Conservation (phyloP, 768 basidiomycete genomes). For the Phaeolepiota aurea region DNA sequence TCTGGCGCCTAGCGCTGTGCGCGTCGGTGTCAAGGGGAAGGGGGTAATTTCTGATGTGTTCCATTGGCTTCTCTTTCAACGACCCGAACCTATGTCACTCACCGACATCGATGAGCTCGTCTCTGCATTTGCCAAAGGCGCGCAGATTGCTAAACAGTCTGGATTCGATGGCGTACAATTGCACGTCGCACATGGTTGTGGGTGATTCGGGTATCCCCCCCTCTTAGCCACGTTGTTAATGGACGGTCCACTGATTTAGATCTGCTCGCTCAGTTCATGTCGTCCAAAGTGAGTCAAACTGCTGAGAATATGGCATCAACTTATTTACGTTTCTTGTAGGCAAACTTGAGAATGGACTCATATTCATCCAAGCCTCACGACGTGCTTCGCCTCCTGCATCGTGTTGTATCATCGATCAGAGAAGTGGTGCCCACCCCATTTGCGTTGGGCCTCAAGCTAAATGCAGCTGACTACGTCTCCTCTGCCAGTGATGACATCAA, state of each 20-base stretch:
- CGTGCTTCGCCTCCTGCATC: conserved; percentile 47
- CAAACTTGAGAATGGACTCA: conserved; percentile 38
- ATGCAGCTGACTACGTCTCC: conserved; percentile 63
- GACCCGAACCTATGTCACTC: conserved; percentile 48
- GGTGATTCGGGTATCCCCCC: conserved; percentile 21
- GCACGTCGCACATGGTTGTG: conserved; percentile 83
- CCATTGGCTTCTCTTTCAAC: conserved; percentile 51
- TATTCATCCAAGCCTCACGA: conserved; percentile 39
- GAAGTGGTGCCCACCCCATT: conserved; percentile 46
- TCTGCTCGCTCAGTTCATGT: conserved; percentile 72
- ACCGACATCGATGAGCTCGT: conserved; percentile 57
- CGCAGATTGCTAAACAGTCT: conserved; percentile 49
- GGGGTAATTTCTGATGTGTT: conserved; percentile 25
- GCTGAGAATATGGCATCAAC: not conserved
- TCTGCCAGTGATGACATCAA: conserved; percentile 8
- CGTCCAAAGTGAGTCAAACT: conserved; percentile 53
- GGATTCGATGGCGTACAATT: conserved; percentile 87
- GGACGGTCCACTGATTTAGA: no score
- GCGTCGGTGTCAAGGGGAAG: conserved; percentile 25
- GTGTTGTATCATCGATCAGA: conserved; percentile 51
- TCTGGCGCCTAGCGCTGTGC: conserved; percentile 62
- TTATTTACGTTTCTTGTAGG: conserved; percentile 4
- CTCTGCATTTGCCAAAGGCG: conserved; percentile 57
- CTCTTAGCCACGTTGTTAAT: no score
- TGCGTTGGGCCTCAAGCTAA: conserved; percentile 72